Conservation (phyloP, 73 alveolate genomes). For the Urostyla sp. region DNA sequence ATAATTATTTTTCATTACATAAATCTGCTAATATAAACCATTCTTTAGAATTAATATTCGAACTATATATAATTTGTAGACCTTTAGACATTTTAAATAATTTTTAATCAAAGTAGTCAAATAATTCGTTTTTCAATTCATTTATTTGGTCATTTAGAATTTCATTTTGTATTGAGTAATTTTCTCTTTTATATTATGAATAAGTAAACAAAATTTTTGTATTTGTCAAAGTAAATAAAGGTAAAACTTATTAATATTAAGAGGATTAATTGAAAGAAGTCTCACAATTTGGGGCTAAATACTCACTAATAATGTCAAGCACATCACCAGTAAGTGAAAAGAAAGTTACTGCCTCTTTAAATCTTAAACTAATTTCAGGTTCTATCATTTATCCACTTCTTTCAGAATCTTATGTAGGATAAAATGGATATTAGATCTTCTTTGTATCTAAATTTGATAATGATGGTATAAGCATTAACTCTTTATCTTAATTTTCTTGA, state of each 20-base stretch:
- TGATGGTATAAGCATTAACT: background rate
- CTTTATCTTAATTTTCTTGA: background rate
- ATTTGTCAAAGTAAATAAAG: slow-evolving; percentile 9
- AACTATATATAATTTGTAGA: slow-evolving; percentile 6
- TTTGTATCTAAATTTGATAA: background rate
- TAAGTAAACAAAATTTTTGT: background rate
- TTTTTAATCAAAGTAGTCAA: slow-evolving; percentile 42
- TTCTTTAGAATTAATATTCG: slow-evolving; percentile 38
- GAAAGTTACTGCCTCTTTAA: background rate
- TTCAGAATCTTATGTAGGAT: background rate
- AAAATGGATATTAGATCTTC: background rate
- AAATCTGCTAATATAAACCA: slow-evolving; percentile 23
- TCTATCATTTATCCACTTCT: background rate
- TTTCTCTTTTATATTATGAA: slow-evolving; percentile 16
- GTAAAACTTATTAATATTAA: background rate
- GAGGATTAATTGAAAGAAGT: background rate
- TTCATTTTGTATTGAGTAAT: slow-evolving; percentile 7
- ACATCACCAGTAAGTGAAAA: slow-evolving; percentile 39
- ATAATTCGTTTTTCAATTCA: slow-evolving; percentile 30
- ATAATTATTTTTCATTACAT: background rate
- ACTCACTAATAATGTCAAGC: slow-evolving; percentile 36
- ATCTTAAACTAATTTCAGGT: slow-evolving; percentile 4
- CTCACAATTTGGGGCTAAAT: background rate
- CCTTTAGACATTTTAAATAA: slow-evolving; percentile 38
- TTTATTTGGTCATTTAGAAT: slow-evolving; percentile 22